These are phyloP conservation scores for Sergeia podlipaevii DNA, from an alignment of 208 protist species.

Conservation along the genomic window DNA sequence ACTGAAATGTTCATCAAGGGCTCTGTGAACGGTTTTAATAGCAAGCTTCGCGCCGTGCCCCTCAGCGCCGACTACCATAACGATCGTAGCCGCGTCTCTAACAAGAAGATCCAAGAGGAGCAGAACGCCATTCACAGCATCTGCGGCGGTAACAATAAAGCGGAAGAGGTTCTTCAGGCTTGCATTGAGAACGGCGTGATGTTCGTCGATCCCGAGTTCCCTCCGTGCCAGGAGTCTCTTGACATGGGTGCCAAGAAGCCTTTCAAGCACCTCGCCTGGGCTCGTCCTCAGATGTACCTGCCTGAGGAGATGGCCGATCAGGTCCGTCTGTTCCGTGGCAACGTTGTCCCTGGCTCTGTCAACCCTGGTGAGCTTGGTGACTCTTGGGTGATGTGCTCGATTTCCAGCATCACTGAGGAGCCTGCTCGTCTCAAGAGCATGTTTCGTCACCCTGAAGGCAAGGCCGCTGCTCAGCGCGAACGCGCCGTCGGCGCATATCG, in stretches of 20 bases:
- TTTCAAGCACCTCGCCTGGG: slow-evolving; percentile 64
- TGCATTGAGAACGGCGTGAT: slow-evolving; percentile 52
- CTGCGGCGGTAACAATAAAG: slow-evolving; percentile 26
- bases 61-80: slow-evolving; percentile 55
- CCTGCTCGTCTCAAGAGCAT: slow-evolving; percentile 38
- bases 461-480: slow-evolving; percentile 47
- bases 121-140: slow-evolving; percentile 31
- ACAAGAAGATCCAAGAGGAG: slow-evolving; percentile 32
- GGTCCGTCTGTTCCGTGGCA: slow-evolving; percentile 58
- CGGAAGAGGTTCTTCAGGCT: slow-evolving; percentile 47
- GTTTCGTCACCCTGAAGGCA: slow-evolving; percentile 59
- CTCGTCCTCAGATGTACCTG: slow-evolving; percentile 44
- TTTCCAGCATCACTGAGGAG: slow-evolving; percentile 50
- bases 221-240: slow-evolving; percentile 50
- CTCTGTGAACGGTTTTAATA: slow-evolving; percentile 54
- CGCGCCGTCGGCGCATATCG: slow-evolving; percentile 68
- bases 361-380: slow-evolving; percentile 66
- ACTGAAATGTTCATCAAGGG: slow-evolving; percentile 76
- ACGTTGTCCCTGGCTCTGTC: slow-evolving; percentile 32
- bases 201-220: slow-evolving; percentile 77
- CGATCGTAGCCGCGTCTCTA: slow-evolving; percentile 21
- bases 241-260: slow-evolving; percentile 41
- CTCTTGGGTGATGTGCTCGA: slow-evolving; percentile 69
- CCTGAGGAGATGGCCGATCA: slow-evolving; percentile 48
- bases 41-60: slow-evolving; percentile 52